phyloP scores from a whole-genome alignment of 305 asterid species.

The Rubia occidens region DNA sequence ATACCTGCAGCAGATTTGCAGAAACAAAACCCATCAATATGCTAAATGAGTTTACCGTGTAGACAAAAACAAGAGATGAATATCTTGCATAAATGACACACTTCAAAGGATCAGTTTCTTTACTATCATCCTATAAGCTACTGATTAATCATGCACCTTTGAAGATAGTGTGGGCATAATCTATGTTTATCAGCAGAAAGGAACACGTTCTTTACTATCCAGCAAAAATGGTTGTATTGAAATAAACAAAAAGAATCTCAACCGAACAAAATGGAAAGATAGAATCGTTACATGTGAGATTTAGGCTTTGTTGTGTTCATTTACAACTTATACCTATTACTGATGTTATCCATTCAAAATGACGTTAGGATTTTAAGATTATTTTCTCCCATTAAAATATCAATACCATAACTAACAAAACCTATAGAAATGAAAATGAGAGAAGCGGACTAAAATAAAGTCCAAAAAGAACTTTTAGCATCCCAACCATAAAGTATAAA shows the following conservation, averaged over 20 bases:
- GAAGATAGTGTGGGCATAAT: no score
- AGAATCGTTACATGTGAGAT: no score
- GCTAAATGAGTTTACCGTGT: background rate
- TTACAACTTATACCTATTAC: no score
- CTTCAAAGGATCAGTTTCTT: background rate
- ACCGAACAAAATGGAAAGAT: no score
- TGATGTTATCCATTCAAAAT: no score
- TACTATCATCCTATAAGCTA: background rate
- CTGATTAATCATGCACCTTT: background rate
- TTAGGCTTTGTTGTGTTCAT: no score
- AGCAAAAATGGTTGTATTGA: no score
- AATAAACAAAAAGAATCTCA: no score
- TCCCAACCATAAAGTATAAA: background rate
- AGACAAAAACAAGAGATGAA: slow-evolving; percentile 1
- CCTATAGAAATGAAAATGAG: background rate
- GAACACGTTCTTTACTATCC: no score
- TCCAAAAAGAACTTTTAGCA: background rate
- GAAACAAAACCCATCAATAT: slow-evolving; percentile 15
- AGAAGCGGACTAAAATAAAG: background rate
- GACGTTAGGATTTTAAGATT: no score
- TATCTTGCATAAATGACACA: background rate
- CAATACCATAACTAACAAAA: background rate
- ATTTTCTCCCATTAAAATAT: no score
- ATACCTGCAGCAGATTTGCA: slow-evolving; percentile 34
- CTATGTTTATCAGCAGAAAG: no score